Conservation (phyloP, 495 filamentous ascomycete species). For the Hypoxylon lienhwacheense region DNA sequence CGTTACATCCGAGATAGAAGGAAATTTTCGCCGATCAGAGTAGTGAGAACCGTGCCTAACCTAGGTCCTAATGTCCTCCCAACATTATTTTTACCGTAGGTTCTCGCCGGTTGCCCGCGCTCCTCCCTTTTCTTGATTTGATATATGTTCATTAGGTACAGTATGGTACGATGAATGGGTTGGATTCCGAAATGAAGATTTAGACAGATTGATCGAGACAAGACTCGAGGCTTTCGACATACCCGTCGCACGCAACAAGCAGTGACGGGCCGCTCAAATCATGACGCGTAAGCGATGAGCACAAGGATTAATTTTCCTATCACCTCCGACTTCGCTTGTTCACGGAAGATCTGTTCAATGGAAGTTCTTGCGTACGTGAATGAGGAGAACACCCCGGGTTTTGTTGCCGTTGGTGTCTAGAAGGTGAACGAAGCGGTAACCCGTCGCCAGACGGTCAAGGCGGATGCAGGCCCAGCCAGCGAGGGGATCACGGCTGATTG, state of each 20-base stretch:
- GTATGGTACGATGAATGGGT: constrained; percentile 10
- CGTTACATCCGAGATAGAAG: constrained; percentile 25
- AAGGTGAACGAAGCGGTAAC: constrained; percentile 75
- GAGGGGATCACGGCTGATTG: constrained; percentile 56
- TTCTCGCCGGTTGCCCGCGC: constrained; percentile 13
- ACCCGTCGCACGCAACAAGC: constrained; percentile 17
- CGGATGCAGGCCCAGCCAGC: constrained; percentile 88
- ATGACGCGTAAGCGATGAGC: constrained; percentile 3
- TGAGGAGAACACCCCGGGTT: constrained; percentile 67
- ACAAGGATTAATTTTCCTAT: constrained; percentile 1
- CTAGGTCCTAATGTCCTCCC: no score
- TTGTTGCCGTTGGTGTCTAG: constrained; percentile 62
- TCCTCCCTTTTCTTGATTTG: constrained; percentile 5
- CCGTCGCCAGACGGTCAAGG: constrained; percentile 75
- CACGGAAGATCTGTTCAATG: constrained; percentile 25
- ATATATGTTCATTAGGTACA: constrained; percentile 1
- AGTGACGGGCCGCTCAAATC: constrained; percentile 2
- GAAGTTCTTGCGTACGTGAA: constrained; percentile 58
- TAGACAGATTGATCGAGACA: not conserved
- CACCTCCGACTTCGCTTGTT: constrained; percentile 18
- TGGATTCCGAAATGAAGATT: constrained; percentile 9
- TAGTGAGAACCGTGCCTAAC: no score
- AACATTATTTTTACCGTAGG: constrained; percentile 7
- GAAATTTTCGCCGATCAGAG: not conserved
- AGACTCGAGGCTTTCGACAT: constrained; percentile 12